A percentile compares a stretch with the other conserved stretches of the same genome.
phyloP scores from a whole-genome alignment of 2,329 filamentous ascomycete genomes.

The Aspergillus eucalypticola region DNA sequence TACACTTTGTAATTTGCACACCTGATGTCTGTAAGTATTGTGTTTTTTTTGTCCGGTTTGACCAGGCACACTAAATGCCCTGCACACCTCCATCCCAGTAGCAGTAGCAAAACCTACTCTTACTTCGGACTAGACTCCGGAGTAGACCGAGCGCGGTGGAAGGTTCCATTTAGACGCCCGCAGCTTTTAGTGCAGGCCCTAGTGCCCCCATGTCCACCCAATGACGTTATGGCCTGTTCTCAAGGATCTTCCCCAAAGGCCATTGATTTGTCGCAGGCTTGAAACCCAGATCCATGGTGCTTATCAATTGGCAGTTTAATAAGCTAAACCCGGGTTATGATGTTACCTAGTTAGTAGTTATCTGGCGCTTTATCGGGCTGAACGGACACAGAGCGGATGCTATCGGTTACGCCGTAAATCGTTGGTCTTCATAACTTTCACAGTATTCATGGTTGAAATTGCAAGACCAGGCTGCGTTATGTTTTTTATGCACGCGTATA shows the following conservation, averaged over 20 bases:
- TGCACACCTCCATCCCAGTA: neutral
- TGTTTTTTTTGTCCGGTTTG: neutral
- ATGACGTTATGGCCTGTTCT: neutral
- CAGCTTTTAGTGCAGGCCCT: neutral
- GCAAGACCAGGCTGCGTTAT: neutral
- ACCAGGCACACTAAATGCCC: neutral
- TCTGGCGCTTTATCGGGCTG: neutral
- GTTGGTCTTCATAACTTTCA: too few relatives aligned
- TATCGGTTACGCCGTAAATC: neutral
- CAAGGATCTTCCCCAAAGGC: neutral
- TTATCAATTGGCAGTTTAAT: neutral
- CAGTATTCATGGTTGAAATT: neutral
- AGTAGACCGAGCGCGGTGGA: neutral
- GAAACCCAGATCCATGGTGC: neutral
- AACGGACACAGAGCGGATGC: neutral
- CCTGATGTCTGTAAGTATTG: neutral
- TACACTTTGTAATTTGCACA: neutral
- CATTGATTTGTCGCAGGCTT: neutral
- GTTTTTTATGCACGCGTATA: neutral
- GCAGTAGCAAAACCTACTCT: neutral
- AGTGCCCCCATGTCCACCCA: neutral
- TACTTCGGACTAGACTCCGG: neutral
- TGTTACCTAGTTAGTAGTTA: neutral
- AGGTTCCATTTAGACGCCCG: constrained; percentile 2
- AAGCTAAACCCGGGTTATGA: neutral